Conservation (phyloP, 345 rosid genomes). For the Eucalyptus caleyi region DNA sequence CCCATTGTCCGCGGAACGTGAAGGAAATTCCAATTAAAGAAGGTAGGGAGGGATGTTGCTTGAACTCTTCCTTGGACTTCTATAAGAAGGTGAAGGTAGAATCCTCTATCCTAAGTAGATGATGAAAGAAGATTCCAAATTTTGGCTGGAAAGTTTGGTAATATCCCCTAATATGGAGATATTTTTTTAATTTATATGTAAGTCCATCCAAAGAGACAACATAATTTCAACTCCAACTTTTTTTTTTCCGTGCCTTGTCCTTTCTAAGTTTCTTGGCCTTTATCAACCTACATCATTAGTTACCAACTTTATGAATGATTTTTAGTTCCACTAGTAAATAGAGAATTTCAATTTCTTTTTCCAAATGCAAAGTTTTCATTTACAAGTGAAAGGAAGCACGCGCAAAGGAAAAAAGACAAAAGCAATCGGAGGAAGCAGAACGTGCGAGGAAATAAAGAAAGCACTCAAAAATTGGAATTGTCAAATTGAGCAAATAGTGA, state of each 20-base stretch:
- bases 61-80: not conserved
- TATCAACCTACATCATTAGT: not conserved
- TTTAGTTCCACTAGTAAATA: not conserved
- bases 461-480: not conserved
- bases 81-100: not conserved
- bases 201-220: not conserved
- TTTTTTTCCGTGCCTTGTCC: not conserved
- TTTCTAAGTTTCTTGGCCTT: not conserved
- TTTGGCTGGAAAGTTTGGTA: not conserved
- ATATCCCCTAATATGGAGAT: not conserved
- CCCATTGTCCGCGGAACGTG: not conserved
- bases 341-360: not conserved
- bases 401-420: no score
- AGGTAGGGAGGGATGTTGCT: not conserved
- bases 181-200: not conserved
- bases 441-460: not conserved
- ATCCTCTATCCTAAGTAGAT: not conserved
- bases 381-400: no score
- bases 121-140: not conserved
- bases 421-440: not conserved
- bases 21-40: not conserved
- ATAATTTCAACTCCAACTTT: not conserved
- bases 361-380: not conserved
- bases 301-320: not conserved
- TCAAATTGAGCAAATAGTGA: no score